Base-by-base conservation (phyloP, 345 rosid genomes). In the Gynandropsis gynandra region DNA sequence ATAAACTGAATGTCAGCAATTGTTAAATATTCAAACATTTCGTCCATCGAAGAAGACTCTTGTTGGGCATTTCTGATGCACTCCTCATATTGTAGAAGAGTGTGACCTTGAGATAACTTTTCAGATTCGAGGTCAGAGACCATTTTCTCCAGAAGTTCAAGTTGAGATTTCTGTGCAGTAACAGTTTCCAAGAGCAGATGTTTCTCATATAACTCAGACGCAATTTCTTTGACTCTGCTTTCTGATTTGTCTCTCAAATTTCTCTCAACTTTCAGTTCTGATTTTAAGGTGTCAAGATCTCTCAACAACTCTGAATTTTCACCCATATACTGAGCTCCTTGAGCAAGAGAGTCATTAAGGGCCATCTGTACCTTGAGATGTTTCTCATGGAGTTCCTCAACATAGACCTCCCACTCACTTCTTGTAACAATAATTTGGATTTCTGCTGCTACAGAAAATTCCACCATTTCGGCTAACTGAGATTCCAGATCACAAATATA, bases 391-490 rank as follows among this genome's bases (percentile, higher is more conserved):
- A 73, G 74, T 66, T 75, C 80, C 55, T 78, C 69, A 15, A 71
- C 68, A 63, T 70, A 67, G 31, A 59, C 51, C 63, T 72, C 75
- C 64, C 76, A 82, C 57, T 72, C 87, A 72, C 52, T 54, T 72
- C 73, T 72, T 47, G 76, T 67, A 68, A 74, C 76, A 71, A 73
- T 37, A 52, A 75, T 47, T 45, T 58, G 64, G 46, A 82, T 58
- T 67, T 85, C 88, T 20, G 87, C 73, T 58, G 87, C 83, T 61
- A 85, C 43, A 54, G 72, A 61, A 45, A 21, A 43, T 68, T 74
- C 80, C 40, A 70, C 74, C 84, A 87, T 63, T 72, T 79, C 84
- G 46, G 72, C 73, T 69, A 87, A 55, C 71, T 72, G 82, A 64
- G 65, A 64, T 66, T 92, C 80, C 60, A 82, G 74, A 62, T 50